Evolutionary conservation across 2,329 filamentous ascomycete genomes (phyloP), one percentile per base, ranked within the genome.

Genomic region (Trichoderma koningiopsis): DNA sequence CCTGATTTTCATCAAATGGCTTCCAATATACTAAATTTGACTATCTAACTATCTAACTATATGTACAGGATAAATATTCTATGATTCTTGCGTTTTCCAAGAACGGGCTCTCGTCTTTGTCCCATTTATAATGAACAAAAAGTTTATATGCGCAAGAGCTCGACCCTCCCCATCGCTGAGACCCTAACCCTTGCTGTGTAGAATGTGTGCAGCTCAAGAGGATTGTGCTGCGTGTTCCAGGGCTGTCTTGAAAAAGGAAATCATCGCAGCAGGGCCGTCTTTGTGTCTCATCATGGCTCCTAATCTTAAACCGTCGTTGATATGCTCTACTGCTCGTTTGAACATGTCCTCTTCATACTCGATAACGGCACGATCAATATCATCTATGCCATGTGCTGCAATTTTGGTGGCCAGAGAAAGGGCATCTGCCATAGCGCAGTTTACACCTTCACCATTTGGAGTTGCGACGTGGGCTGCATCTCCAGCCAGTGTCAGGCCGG

Each of bases 311-410:
- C 62, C 62, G 29, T n/a, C 31, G 19, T 56, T 47, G 33, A 65
- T 65, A 65, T 65, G 62, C 29, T 65, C 62, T 10, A 56, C 49
- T 56, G 29, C 67, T 10, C 67, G 67, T 24, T 14, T 35, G 24
- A 68, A 64, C 67, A 68, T 68, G 19, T 63, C 67, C 8, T 56
- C 52, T 6, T 68, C 67, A 49, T 68, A 68, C 16, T 68, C 67
- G 16, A 6, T 7, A 10, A 49, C 35, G 5, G 67, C 67, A 16
- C 29, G 37, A 19, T 57, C 52, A n/a, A 68, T 43, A 3, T 33
- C 49, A 22, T 68, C 49, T 19, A n/a, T 22, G 3, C 59, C 67
- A 47, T 68, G 35, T 43, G 47, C n/a, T 27, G 47, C 49, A 56
- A 68, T 57, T 22, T 65, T 43, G 11, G 31, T 35, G 52, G 40